Evolutionary conservation across 371 early-diverging fungal genomes (phyloP), one percentile per base, ranked within the genome.

Genomic region (Funneliformis caledonium): DNA sequence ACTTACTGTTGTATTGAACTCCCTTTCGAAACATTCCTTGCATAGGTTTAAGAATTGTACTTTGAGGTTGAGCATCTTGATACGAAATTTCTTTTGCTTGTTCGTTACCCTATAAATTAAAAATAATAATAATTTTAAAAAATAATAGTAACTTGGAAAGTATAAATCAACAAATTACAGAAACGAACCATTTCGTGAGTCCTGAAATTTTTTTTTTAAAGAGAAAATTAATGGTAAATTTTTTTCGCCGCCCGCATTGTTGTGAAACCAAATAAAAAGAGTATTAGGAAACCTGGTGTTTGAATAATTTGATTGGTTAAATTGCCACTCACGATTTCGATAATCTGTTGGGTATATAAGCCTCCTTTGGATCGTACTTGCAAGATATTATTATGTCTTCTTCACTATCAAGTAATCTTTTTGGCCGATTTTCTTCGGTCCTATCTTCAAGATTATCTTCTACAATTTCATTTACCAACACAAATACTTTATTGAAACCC

Each of bases 1-100:
- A 79, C 84, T 82, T 85, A 88, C 90, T 88, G 68, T 90, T 90
- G 80, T 88, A 90, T 60, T 88, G 87, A n/a, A 88, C 88, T 31
- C 90, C 90, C 65, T 83, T 87, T 62, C 85, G 84, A 81, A 88
- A 88, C 0, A 85, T 82, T 22, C 81, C 83, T 45, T 82, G 88
- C 89, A 88, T 88, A 8, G 88, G 81, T 76, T 87, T 88, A 22
- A 69, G 26, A 26, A 50, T 79, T 48, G 26, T 47, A 64, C 22
- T 67, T 52, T 45, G 42, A 45, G 62, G 10, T 56, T 7, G 6
- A 60, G 26, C 31, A 33, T 2, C 8, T 26, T 31, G 11, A n/a
- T 33, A 12, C 19, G 19, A 4, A 43, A 22, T 64, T 47, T n/a
- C 64, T 68, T 78, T 78, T 37, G 78, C 31, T 70, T 79, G 82